Base-by-base conservation (phyloP, 2,329 filamentous ascomycete genomes). In the Aspergillus luchuensis region DNA sequence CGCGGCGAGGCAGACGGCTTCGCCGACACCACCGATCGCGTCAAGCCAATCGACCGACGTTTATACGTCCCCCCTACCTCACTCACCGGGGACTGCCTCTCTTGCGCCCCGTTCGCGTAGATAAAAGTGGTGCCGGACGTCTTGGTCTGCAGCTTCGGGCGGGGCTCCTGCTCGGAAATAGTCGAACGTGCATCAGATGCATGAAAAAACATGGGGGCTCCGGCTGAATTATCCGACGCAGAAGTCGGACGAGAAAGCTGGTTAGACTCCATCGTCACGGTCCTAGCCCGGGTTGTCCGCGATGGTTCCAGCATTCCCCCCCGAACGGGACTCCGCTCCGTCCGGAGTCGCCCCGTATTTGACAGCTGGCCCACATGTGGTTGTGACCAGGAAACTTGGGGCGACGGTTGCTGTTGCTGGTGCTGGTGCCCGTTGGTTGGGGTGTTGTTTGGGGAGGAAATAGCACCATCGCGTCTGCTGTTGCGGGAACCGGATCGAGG, bases 131-230 rank as follows among this genome's bases (percentile, higher is more conserved):
- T 67, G 4, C 70, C 57, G 2, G 71, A 68, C 19, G 64, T 57
- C 58, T 73, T 75, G 28, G 54, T 63, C 36, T 65, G 66, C 19
- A 65, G 58, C 51, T 69, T 69, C 19, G 70, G 66, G 41, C 71
- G 70, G 59, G 62, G 56, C 36, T 76, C 74, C 25, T 64, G 49
- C 23, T 78, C 74, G 4, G 73, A 72, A n/a, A 78, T 79, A 28
- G 52, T 55, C 38, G 80, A 76, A 67, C 85, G 88, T 41, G 85
- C 90, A 67, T 97, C 91, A 73, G 88, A 91, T 28, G 93, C 95
- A 74, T 96, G 93, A 75, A 99, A 97, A 83, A 98, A 98, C 79
- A 92, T 94, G 56, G 89, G 78, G 19, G 75, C 70, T 4, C 70
- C 72, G 15, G 73, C 65, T 5, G 73, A 63, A 45, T 72, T 70